phyloP scores from a whole-genome alignment of 2,329 filamentous ascomycete genomes.

The Pseudogymnoascus sp. region DNA sequence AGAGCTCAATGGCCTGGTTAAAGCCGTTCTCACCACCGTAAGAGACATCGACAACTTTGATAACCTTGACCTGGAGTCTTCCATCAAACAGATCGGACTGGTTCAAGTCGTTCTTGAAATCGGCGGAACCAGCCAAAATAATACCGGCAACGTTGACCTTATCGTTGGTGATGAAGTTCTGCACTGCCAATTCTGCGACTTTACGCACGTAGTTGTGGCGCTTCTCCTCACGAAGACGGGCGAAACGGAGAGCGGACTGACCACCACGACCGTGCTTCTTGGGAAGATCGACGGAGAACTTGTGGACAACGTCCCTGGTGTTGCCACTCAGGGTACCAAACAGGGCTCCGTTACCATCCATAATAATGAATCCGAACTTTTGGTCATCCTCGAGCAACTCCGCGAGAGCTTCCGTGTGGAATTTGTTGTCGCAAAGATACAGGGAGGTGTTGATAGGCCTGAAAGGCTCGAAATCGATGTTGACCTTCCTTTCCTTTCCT shows the following conservation, averaged over 20 bases:
- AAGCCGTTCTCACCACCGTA: conserved; percentile 99
- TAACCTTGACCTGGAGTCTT: conserved; percentile 87
- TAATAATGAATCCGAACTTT: conserved; percentile 99
- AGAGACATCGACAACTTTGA: conserved; percentile 98
- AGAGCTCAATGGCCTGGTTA: conserved; percentile 97
- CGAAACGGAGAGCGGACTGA: conserved; percentile 98
- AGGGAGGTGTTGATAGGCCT: conserved; percentile 99
- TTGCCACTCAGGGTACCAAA: conserved; percentile 97
- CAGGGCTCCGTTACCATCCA: conserved; percentile 97
- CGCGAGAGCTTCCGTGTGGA: conserved; percentile 94
- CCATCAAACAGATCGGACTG: conserved; percentile 95
- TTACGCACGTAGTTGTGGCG: conserved; percentile 99
- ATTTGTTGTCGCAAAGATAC: conserved; percentile 99
- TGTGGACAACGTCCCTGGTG: conserved; percentile 92
- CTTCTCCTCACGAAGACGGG: conserved; percentile 98
- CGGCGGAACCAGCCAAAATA: conserved; percentile 91
- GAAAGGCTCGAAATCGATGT: conserved; percentile 99
- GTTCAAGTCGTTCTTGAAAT: conserved; percentile 99
- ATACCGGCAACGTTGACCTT: conserved; percentile 96
- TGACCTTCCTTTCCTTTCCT: conserved; percentile 98
- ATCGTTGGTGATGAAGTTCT: conserved; percentile 97
- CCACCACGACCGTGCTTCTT: conserved; percentile 99
- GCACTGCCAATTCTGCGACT: conserved; percentile 93
- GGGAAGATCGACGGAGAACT: conserved; percentile 95
- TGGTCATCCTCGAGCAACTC: conserved; percentile 98